Percentiles rank a stretch among this genome's conserved stretches.
Conservation (phyloP, 2,329 filamentous ascomycete species). For the Helminthosporium solani region DNA sequence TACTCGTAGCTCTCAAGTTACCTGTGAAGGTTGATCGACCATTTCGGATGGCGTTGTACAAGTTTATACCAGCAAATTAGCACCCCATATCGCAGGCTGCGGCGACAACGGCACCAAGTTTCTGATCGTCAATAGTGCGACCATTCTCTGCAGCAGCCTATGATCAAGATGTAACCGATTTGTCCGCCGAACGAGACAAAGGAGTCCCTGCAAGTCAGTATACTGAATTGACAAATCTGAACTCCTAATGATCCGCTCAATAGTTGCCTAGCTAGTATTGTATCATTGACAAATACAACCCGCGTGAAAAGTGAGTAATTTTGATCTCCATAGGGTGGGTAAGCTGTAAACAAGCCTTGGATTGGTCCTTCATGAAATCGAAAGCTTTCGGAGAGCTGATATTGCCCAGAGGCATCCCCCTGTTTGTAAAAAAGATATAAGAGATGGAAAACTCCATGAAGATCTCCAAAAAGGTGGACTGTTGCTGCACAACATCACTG, state of each 20-base stretch:
- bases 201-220: background rate
- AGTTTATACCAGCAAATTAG: background rate
- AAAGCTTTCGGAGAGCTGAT: background rate
- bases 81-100: background rate
- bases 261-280: background rate
- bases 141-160: background rate
- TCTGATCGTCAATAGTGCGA: background rate
- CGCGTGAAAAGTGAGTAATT: background rate
- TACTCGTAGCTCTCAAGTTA: too few species aligned
- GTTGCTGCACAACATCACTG: background rate
- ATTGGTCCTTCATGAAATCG: background rate
- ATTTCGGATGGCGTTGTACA: background rate
- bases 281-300: background rate
- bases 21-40: background rate
- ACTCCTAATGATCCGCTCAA: background rate
- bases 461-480: background rate
- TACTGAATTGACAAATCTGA: background rate
- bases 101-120: background rate
- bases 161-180: background rate
- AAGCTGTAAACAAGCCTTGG: background rate
- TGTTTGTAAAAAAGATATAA: background rate
- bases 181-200: background rate
- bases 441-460: too few species aligned
- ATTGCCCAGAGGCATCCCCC: background rate
- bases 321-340: background rate